Conservation (phyloP, 345 rosid species). For the Moricandia arvensis region DNA sequence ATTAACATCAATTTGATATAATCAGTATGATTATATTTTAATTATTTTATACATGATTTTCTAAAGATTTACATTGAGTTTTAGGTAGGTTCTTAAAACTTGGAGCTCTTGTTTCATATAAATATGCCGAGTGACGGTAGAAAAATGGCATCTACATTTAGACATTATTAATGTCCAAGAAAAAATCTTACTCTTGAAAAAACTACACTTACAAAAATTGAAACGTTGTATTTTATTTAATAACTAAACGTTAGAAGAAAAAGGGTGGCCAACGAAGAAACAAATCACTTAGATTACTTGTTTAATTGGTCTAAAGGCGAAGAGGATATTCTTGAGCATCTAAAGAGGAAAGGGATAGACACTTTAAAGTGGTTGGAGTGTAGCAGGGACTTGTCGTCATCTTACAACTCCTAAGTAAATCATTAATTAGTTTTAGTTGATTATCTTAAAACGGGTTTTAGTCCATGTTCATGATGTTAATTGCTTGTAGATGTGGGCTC, state of each 20-base stretch:
- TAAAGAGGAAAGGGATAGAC: slow-evolving; percentile 7
- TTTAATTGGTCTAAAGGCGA: not conserved
- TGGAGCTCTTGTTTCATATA: not conserved
- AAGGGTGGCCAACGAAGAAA: slow-evolving; percentile 16
- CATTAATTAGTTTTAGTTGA: slow-evolving; percentile 9
- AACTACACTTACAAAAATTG: not conserved
- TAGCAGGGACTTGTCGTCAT: slow-evolving; percentile 15
- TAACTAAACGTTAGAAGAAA: not conserved
- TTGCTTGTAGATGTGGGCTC: slow-evolving; percentile 31
- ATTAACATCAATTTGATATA: not conserved
- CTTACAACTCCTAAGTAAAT: slow-evolving; percentile 22
- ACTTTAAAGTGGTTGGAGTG: slow-evolving; percentile 19
- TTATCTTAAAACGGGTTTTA: not conserved
- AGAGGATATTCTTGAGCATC: slow-evolving; percentile 30
- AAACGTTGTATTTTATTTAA: not conserved
- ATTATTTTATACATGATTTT: not conserved
- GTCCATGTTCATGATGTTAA: slow-evolving; percentile 9
- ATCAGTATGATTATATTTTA: not conserved
- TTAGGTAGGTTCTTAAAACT: not conserved
- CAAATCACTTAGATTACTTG: slow-evolving; percentile 3
- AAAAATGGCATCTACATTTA: not conserved
- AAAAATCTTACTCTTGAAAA: not conserved
- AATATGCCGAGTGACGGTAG: not conserved
- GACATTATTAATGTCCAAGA: not conserved
- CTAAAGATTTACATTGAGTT: not conserved